phyloP scores from a whole-genome alignment of 108 stramenopile genomes.

The Stephanodiscus minutulus region DNA sequence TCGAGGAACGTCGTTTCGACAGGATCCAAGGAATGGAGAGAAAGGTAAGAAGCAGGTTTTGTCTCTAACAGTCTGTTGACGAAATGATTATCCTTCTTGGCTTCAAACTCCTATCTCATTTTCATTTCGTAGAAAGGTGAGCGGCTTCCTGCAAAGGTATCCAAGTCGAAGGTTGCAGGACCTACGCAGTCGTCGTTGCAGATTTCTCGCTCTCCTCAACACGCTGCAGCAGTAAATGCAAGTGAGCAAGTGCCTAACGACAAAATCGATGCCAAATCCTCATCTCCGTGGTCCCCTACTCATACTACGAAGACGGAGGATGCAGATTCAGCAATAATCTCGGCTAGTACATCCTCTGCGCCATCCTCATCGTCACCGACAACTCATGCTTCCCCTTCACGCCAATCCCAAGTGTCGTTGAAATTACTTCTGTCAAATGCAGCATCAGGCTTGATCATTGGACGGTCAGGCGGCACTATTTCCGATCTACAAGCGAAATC shows the following conservation, averaged over 20 bases:
- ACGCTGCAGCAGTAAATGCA: not conserved
- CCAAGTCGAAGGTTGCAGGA: not conserved
- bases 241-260: not conserved
- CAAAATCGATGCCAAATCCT: slow-evolving; percentile 2
- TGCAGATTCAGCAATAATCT: slow-evolving; percentile 25
- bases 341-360: slow-evolving; percentile 12
- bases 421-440: slow-evolving; percentile 82
- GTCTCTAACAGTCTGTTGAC: too few relatives aligned
- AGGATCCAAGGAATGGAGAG: too few relatives aligned
- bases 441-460: slow-evolving; percentile 84
- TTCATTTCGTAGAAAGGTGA: not conserved
- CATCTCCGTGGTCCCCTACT: slow-evolving; percentile 6
- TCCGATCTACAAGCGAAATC: slow-evolving; percentile 75
- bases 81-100: too few relatives aligned
- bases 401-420: slow-evolving; percentile 48
- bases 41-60: too few relatives aligned
- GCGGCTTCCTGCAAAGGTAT: not conserved
- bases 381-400: slow-evolving; percentile 15
- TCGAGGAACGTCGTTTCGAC: too few relatives aligned
- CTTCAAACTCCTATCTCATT: too few relatives aligned
- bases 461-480: slow-evolving; percentile 77
- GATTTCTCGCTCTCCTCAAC: not conserved
- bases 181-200: not conserved
- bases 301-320: slow-evolving; percentile 26
- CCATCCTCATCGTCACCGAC: slow-evolving; percentile 5